Conservation (phyloP, 2,329 filamentous ascomycete genomes). For the Nemania abortiva region DNA sequence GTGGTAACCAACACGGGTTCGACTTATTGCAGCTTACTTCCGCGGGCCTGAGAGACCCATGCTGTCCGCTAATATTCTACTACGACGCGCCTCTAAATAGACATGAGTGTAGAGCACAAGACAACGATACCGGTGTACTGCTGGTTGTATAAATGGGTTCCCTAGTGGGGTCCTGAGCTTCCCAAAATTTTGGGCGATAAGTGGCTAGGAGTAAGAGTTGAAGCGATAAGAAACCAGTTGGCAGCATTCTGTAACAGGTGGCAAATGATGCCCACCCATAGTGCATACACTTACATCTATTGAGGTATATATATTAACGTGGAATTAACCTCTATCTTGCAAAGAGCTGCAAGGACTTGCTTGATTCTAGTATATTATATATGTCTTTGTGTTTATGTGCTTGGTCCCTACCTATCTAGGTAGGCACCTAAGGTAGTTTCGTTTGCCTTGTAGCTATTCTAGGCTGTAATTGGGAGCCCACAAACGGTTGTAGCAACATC, state of each 20-base stretch:
- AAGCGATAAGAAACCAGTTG: slow-evolving; percentile 21
- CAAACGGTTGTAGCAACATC: no score
- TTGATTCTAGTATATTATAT: background rate
- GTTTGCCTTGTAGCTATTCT: no score
- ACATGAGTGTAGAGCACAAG: slow-evolving; percentile 14
- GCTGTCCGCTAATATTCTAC: slow-evolving; percentile 17
- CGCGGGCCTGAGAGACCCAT: slow-evolving; percentile 49
- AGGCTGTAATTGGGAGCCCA: no score
- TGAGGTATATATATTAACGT: no score
- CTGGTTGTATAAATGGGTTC: slow-evolving; percentile 3
- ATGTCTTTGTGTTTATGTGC: no score
- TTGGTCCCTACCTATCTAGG: no score
- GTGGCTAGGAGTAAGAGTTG: slow-evolving; percentile 12
- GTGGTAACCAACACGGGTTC: background rate
- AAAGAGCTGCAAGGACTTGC: background rate
- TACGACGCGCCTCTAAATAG: slow-evolving; percentile 1
- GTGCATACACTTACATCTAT: no score
- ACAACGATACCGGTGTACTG: slow-evolving; percentile 22
- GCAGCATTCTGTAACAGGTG: background rate
- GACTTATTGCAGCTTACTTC: slow-evolving; percentile 39
- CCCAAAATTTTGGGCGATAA: slow-evolving; percentile 39
- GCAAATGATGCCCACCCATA: background rate
- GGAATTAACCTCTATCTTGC: background rate
- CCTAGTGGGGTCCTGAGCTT: slow-evolving; percentile 18
- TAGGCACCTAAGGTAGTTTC: no score